Conservation (phyloP, 2,329 filamentous ascomycete genomes). For the Didymella exigua region DNA sequence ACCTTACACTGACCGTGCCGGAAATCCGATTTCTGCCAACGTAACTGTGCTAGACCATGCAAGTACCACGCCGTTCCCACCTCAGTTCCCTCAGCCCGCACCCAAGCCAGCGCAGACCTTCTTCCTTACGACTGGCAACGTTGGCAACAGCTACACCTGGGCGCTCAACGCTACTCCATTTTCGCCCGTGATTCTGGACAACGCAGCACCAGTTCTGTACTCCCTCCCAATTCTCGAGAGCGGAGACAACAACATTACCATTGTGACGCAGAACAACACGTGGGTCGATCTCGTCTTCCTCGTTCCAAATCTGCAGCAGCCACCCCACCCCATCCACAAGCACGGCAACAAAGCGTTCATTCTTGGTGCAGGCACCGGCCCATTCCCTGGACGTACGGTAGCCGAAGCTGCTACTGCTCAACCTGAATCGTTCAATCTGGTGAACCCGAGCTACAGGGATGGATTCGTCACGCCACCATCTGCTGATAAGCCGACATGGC, state of each 20-base stretch:
- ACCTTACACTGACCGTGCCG: constrained; percentile 59
- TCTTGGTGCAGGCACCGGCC: constrained; percentile 57
- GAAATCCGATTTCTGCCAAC: constrained; percentile 48
- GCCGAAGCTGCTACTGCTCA: constrained; percentile 56
- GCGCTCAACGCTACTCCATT: constrained; percentile 56
- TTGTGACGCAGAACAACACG: constrained; percentile 38
- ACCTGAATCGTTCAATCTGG: constrained; percentile 62
- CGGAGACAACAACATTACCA: constrained; percentile 55
- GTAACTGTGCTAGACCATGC: constrained; percentile 52
- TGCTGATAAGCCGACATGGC: constrained; percentile 41
- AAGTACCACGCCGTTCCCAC: constrained; percentile 55
- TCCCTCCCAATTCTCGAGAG: constrained; percentile 39
- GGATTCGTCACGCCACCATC: constrained; percentile 49
- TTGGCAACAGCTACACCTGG: constrained; percentile 59
- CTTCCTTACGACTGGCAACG: constrained; percentile 40
- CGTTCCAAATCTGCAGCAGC: constrained; percentile 46
- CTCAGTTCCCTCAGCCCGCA: constrained; percentile 49
- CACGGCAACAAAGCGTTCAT: constrained; percentile 66
- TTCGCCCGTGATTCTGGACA: constrained; percentile 44
- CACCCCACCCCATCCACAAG: constrained; percentile 67
- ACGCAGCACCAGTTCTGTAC: constrained; percentile 54
- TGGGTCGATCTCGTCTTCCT: constrained; percentile 44
- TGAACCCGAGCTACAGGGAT: constrained; percentile 61
- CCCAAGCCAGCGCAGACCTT: constrained; percentile 55
- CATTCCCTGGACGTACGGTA: constrained; percentile 60